Conservation (phyloP, 1,284 basidiomycete genomes). For the Exobasidium rhododendri region DNA sequence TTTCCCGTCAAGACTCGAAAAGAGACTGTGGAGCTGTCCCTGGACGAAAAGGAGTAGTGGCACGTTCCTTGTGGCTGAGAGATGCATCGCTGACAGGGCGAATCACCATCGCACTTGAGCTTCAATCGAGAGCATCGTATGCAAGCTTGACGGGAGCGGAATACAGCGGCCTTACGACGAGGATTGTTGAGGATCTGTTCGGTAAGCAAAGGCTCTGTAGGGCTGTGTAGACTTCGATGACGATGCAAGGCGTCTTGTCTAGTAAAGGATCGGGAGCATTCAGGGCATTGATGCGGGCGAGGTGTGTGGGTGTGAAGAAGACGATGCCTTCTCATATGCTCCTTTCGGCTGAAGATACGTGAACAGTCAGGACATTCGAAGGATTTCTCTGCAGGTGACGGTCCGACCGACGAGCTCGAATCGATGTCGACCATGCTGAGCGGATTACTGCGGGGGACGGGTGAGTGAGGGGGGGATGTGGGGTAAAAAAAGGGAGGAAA, state of each 20-base stretch:
- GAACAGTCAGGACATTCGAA: too few species aligned
- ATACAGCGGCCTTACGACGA: background rate
- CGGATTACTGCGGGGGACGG: too few species aligned
- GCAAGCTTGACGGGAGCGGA: background rate
- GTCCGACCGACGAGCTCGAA: too few species aligned
- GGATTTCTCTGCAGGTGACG: too few species aligned
- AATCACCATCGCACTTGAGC: slow-evolving; percentile 2
- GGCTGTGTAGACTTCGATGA: background rate
- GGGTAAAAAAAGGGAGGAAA: too few species aligned
- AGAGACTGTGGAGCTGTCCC: too few species aligned
- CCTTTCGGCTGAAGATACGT: background rate
- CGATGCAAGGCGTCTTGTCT: background rate
- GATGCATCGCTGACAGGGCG: background rate
- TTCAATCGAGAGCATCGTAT: background rate
- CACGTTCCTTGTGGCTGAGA: background rate
- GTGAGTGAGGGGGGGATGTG: too few species aligned
- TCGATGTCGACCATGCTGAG: too few species aligned
- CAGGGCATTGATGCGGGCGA: background rate
- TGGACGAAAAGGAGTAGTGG: too few species aligned
- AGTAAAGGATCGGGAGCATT: background rate
- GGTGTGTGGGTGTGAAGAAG: background rate
- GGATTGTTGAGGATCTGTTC: background rate
- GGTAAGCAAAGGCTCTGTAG: background rate
- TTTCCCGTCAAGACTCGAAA: too few species aligned
- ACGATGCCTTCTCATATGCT: background rate